Evolutionary conservation across 2,329 filamentous ascomycete genomes (phyloP), one percentile per base, ranked within the genome.

Genomic region (Fusarium sp.): DNA sequence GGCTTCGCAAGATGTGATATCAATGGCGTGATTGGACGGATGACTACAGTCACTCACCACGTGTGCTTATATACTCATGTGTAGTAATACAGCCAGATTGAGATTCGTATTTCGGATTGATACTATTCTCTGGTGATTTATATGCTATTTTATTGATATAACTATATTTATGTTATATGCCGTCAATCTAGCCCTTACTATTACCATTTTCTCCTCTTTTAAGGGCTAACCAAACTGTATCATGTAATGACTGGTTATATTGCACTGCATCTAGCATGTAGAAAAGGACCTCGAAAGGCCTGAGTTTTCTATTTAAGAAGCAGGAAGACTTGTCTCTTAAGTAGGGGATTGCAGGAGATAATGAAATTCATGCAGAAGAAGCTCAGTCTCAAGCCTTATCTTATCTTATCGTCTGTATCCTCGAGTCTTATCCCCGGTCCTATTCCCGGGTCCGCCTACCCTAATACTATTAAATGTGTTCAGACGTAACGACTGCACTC

Each of bases 1-100:
- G 32, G 32, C 55, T 59, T 71, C 71, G 71, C 64, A 70, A 73
- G 71, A 67, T 47, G 61, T 63, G 49, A 73, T 70, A 52, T 54
- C 18, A 60, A 73, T 73, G 69, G 71, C 71, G 71, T 69, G 58
- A 73, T 73, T 32, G 24, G 51, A 9, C 45, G 47, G 30, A 46
- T 61, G 25, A 20, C 25, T 8, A 42, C 40, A 20, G 30, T 42
- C 8, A 37, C 7, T 30, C 25, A 64, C 29, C 52, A 59, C 58
- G 32, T 59, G 63, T n/a, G 16, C 27, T 5, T 4, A 61, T 42
- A 40, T 25, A n/a, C 34, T 37, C 18, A 37, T n/a, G 3, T n/a
- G 18, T 37, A 37, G 2, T 11, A 11, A 37, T 11, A 11, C 5
- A 37, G 6, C 34, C 3, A 12, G 11, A 6, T n/a, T 6, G 18